Percentiles rank a stretch among this genome's conserved stretches.
Evolutionary conservation across 192 early-diverging fungal species (phyloP).

Genomic region (Backusella macrospora): DNA sequence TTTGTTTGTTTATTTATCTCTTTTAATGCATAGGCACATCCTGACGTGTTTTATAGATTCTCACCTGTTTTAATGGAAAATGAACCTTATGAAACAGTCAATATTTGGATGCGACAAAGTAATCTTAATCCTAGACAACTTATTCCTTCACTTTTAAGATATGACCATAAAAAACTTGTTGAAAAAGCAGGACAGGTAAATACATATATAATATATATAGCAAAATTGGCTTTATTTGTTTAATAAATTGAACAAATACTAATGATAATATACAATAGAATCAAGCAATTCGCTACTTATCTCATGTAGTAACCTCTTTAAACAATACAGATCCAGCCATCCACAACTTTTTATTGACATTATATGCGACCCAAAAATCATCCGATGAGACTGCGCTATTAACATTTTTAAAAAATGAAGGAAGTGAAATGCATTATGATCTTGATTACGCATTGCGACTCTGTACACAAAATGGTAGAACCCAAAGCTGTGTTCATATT

Average conservation of each 20-base stretch:
- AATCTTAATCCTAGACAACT: conserved; percentile 81
- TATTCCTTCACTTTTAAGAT: conserved; percentile 87
- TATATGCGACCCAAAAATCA: conserved; percentile 72
- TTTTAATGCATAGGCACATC: conserved; percentile 51
- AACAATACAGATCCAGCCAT: conserved; percentile 85
- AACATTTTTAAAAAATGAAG: conserved; percentile 74
- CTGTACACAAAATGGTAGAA: conserved; percentile 80
- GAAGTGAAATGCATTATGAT: conserved; percentile 83
- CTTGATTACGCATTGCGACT: conserved; percentile 90
- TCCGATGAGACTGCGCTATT: conserved; percentile 73
- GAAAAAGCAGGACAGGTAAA: conserved; percentile 41
- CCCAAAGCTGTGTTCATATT: conserved; percentile 88
- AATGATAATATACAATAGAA: conserved; percentile 54
- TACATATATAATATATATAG: conserved; percentile 15
- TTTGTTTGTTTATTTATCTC: not conserved
- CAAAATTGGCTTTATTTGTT: too few species aligned
- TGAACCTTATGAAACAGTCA: conserved; percentile 82
- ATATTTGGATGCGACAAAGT: conserved; percentile 84
- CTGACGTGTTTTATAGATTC: conserved; percentile 89
- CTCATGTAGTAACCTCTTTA: conserved; percentile 76
- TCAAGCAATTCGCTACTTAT: conserved; percentile 88
- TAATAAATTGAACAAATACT: conserved; percentile 19
- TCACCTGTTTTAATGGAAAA: conserved; percentile 85
- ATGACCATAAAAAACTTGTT: conserved; percentile 57
- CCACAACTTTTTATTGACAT: conserved; percentile 90